Percentiles rank a stretch among this genome's conserved stretches.
These are phyloP conservation scores for Aplosporella prunicola DNA, from an alignment of 2,329 filamentous ascomycete species.

Conservation along the genomic window DNA sequence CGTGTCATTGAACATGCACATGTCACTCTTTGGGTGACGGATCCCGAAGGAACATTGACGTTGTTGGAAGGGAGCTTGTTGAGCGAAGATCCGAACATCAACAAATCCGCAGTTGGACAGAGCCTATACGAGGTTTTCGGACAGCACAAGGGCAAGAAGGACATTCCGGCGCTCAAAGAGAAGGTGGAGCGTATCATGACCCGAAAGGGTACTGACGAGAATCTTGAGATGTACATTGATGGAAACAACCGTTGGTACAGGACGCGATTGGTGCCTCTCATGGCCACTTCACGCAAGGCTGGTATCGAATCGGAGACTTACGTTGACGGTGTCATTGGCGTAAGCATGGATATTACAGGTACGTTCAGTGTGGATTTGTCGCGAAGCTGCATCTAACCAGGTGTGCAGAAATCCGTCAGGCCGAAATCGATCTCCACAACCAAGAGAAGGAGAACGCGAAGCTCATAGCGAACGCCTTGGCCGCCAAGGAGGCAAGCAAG, in stretches of 20 bases:
- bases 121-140: conserved; percentile 56
- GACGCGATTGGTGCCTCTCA: conserved; percentile 60
- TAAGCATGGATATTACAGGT: conserved; percentile 67
- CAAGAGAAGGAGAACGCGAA: conserved; percentile 61
- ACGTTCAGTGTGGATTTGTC: not conserved
- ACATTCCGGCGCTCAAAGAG: conserved; percentile 38
- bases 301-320: conserved; percentile 43
- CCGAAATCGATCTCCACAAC: conserved; percentile 52
- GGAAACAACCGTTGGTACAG: conserved; percentile 57
- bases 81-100: conserved; percentile 25
- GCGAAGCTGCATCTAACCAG: not conserved
- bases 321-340: conserved; percentile 64
- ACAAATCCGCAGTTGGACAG: conserved; percentile 42
- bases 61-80: conserved; percentile 59
- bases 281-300: conserved; percentile 45
- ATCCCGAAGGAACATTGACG: conserved; percentile 51
- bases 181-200: conserved; percentile 56
- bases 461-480: conserved; percentile 63
- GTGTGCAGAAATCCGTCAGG: conserved; percentile 49
- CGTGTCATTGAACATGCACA: conserved; percentile 66
- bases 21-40: conserved; percentile 66
- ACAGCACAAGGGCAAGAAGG: conserved; percentile 16
- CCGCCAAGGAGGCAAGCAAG: conserved; percentile 69
- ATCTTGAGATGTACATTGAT: conserved; percentile 52
- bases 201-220: conserved; percentile 51